phyloP scores from a whole-genome alignment of 2,329 filamentous ascomycete genomes.

The Stagonosporopsis rhizophila region DNA sequence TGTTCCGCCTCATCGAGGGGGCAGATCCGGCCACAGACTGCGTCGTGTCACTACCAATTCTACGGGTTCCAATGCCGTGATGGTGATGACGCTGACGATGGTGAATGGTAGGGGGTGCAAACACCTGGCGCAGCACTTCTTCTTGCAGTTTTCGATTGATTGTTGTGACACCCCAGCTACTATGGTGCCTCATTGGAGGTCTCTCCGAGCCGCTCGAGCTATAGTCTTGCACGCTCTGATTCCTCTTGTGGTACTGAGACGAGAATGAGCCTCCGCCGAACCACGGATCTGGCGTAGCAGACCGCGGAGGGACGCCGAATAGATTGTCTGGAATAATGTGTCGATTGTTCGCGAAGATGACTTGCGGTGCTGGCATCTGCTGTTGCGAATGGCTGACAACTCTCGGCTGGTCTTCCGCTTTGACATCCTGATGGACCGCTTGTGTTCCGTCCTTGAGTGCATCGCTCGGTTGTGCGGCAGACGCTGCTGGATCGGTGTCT shows the following conservation, averaged over 20 bases:
- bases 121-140: constrained; percentile 91
- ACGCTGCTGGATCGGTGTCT: constrained; percentile 24
- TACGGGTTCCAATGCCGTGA: constrained; percentile 65
- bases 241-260: constrained; percentile 45
- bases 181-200: constrained; percentile 57
- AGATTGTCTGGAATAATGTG: constrained; percentile 90
- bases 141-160: constrained; percentile 88
- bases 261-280: constrained; percentile 36
- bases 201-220: constrained; percentile 36
- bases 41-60: constrained; percentile 35
- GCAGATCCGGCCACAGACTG: constrained; percentile 42
- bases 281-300: constrained; percentile 49
- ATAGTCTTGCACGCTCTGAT: constrained; percentile 44
- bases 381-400: constrained; percentile 79
- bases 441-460: constrained; percentile 27
- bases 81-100: constrained; percentile 76
- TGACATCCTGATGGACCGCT: constrained; percentile 15
- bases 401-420: constrained; percentile 43
- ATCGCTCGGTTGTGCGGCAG: constrained; percentile 27
- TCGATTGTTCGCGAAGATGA: constrained; percentile 91
- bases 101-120: constrained; percentile 81
- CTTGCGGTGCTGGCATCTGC: constrained; percentile 78
- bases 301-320: constrained; percentile 67
- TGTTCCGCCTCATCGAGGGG: constrained; percentile 48
- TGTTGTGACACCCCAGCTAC: constrained; percentile 86